Evolutionary conservation across 2,329 filamentous ascomycete species (phyloP), one percentile per base, ranked within the genome.

Genomic region (Rutstroemia sydowiana): DNA sequence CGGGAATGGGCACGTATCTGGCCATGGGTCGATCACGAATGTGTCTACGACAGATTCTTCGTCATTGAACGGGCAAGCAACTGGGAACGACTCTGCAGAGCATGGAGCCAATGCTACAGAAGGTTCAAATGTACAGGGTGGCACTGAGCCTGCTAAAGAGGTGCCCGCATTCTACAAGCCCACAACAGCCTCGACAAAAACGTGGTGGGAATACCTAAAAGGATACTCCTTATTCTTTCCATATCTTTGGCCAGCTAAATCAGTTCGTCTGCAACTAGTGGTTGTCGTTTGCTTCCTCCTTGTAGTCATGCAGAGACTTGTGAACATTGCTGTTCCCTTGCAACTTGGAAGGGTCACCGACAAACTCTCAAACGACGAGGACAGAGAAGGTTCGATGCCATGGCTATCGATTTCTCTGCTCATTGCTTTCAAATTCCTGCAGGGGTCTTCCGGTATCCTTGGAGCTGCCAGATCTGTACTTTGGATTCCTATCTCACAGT

Each of bases 401-500:
- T 95, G 88, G 88, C 66, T 73, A 37, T 75, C 82, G 48, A 88
- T 95, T 45, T 77, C 79, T 50, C 70, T 95, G 9, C 88, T 95
- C 68, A 85, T 95, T 55, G 60, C 83, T 34, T 88, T 82, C 64
- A 85, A 88, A 61, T 78, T 91, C 65, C 77, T 97, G 14, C 93
- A 97, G 69, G 93, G 93, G 2, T 85, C 82, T 48, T 93, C 92
- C 54, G 93, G 93, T 18, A 73, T 97, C 43, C 77, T 98, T 31
- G 90, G 90, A 7, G 92, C 89, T 1, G 63, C 87, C 31, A 81
- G 93, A 57, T 86, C 88, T 20, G 82, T 89, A 32, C 75, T 98
- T 31, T 98, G 93, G 93, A 93, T 98, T 46, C 92, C 93, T 0
- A 90, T 98, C 52, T 89, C 91, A 32, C 93, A 98, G 68, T 95